phyloP scores from a whole-genome alignment of 306 rosid genomes.

The Vigna angularis region DNA sequence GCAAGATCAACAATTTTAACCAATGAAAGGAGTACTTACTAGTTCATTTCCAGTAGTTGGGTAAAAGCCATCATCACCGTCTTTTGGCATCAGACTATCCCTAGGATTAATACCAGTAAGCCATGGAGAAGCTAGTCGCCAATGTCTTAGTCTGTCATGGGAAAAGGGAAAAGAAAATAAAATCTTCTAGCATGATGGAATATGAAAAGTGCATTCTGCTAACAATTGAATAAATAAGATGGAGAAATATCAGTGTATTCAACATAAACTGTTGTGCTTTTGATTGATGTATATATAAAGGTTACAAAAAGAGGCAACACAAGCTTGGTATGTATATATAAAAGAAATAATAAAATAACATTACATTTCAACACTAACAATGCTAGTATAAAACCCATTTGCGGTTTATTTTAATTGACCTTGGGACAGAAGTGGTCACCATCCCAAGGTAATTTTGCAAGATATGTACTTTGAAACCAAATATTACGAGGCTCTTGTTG shows the following conservation, averaged over 20 bases:
- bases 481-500: neutral
- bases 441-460: conserved; percentile 1
- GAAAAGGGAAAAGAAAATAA: conserved; percentile 36
- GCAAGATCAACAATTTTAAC: conserved; percentile 29
- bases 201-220: conserved; percentile 4
- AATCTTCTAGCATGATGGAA: conserved; percentile 28
- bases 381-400: conserved; percentile 10
- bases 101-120: conserved; percentile 70
- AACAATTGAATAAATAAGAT: no score
- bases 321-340: no score
- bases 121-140: conserved; percentile 87
- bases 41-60: conserved; percentile 91
- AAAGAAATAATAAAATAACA: no score
- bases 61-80: conserved; percentile 87
- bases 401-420: conserved; percentile 25
- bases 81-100: conserved; percentile 78
- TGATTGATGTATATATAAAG: no score
- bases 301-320: no score
- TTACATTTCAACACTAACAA: no score
- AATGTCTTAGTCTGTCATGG: conserved; percentile 66
- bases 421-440: neutral
- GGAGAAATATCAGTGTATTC: no score
- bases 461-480: conserved; percentile 6
- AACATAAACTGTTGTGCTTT: no score
- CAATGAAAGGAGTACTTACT: conserved; percentile 43